Evolutionary conservation across 805 yeast genomes (phyloP).

Genomic region (Candida koratica): DNA sequence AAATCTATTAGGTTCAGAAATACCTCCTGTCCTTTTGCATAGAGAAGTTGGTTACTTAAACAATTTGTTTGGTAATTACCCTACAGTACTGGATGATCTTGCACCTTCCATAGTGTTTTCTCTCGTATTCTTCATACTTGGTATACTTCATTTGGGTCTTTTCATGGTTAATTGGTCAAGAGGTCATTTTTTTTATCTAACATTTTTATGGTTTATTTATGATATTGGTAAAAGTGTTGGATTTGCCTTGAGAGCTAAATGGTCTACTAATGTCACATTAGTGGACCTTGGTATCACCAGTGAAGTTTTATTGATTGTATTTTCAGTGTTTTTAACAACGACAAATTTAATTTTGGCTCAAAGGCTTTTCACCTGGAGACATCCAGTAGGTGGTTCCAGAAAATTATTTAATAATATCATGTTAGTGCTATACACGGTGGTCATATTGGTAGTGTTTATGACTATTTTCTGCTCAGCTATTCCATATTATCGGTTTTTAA

Average conservation of each 20-base stretch:
- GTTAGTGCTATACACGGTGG: slow-evolving; percentile 48
- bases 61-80: slow-evolving; percentile 63
- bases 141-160: slow-evolving; percentile 43
- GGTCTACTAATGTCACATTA: slow-evolving; percentile 49
- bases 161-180: slow-evolving; percentile 47
- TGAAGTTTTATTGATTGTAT: slow-evolving; percentile 51
- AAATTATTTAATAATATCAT: slow-evolving; percentile 47
- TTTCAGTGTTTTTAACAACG: slow-evolving; percentile 53
- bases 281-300: slow-evolving; percentile 53
- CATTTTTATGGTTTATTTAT: slow-evolving; percentile 50
- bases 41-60: slow-evolving; percentile 40
- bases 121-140: slow-evolving; percentile 47
- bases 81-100: slow-evolving; percentile 49
- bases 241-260: slow-evolving; percentile 50
- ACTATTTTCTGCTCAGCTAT: slow-evolving; percentile 60
- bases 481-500: slow-evolving; percentile 57
- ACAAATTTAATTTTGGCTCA: slow-evolving; percentile 64
- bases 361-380: slow-evolving; percentile 71
- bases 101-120: slow-evolving; percentile 59
- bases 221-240: slow-evolving; percentile 54
- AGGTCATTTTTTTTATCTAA: slow-evolving; percentile 58
- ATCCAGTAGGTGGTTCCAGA: slow-evolving; percentile 62
- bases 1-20: slow-evolving; percentile 26
- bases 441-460: slow-evolving; percentile 53
- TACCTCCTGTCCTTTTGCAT: slow-evolving; percentile 39